Percentiles rank a stretch among this genome's conserved stretches.
phyloP scores from a whole-genome alignment of 371 early-diverging fungal genomes.

The Mortierella sp. region DNA sequence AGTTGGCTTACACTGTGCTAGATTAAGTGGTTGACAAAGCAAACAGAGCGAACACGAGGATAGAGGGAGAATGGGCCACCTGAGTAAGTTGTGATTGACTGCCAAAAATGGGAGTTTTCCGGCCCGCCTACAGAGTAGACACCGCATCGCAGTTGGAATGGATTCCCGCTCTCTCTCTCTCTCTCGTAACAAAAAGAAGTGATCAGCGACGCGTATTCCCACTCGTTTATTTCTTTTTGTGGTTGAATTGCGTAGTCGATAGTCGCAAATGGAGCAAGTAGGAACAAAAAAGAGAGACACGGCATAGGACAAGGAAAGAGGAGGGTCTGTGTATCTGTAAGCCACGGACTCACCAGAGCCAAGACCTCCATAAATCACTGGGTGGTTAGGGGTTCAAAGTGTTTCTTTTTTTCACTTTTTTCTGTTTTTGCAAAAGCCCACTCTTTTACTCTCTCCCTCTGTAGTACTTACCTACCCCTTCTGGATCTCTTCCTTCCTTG shows the following conservation, averaged over 20 bases:
- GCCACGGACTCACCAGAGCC: neutral
- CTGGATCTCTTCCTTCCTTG: neutral
- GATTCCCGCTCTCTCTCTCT: neutral
- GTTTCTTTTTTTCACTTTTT: neutral
- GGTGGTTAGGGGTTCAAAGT: neutral
- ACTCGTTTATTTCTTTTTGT: slow-evolving; percentile 1
- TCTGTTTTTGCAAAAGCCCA: neutral
- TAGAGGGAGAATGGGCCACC: neutral
- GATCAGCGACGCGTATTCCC: neutral
- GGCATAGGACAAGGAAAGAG: too few species aligned
- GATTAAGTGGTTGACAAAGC: neutral
- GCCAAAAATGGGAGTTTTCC: neutral
- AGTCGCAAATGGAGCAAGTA: neutral
- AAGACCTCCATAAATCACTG: neutral
- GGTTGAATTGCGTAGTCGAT: slow-evolving; percentile 2
- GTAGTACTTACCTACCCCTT: too few species aligned
- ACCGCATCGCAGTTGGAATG: neutral
- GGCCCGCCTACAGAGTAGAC: neutral
- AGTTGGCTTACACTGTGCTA: too few species aligned
- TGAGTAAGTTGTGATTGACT: neutral
- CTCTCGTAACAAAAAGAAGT: neutral
- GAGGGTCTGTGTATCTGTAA: neutral
- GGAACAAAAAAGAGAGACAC: too few species aligned
- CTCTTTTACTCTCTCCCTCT: neutral
- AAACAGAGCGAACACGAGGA: neutral